Conservation (phyloP, 1,139 yeast genomes). For the Lizanozyma gosingica region DNA sequence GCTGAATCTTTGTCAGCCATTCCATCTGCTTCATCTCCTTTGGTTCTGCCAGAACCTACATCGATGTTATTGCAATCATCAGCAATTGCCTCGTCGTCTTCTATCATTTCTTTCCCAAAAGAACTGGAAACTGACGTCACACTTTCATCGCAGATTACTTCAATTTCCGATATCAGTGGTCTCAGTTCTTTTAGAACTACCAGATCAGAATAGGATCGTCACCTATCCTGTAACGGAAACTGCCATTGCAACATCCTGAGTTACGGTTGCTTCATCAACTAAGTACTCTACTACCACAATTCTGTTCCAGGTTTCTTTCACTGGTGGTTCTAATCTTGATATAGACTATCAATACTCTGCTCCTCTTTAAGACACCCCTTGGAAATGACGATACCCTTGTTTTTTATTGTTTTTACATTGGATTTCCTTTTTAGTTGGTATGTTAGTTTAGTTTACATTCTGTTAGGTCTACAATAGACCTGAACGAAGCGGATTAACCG, state of each 20-base stretch:
- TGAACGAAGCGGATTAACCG: too few relatives aligned
- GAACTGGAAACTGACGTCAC: neutral
- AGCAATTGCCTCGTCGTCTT: constrained; percentile 2
- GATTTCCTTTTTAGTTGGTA: too few relatives aligned
- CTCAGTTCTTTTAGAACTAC: neutral
- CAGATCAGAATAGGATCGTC: neutral
- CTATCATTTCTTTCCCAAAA: constrained; percentile 13
- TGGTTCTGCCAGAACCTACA: too few relatives aligned
- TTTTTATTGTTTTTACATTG: too few relatives aligned
- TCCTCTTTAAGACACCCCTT: neutral
- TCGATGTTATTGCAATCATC: too few relatives aligned
- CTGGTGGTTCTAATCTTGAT: neutral
- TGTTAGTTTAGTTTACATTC: too few relatives aligned
- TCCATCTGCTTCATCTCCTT: neutral
- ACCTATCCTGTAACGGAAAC: neutral
- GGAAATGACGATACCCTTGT: neutral
- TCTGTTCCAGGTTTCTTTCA: neutral
- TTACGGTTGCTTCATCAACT: neutral
- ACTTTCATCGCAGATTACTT: neutral
- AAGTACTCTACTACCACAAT: neutral
- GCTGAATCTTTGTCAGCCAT: neutral
- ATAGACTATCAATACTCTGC: too few relatives aligned
- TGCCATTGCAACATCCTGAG: neutral
- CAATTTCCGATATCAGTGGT: neutral
- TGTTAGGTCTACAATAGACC: too few relatives aligned